Evolutionary conservation across 2,329 filamentous ascomycete genomes (phyloP).

Genomic region (Zymoseptoria tritici): DNA sequence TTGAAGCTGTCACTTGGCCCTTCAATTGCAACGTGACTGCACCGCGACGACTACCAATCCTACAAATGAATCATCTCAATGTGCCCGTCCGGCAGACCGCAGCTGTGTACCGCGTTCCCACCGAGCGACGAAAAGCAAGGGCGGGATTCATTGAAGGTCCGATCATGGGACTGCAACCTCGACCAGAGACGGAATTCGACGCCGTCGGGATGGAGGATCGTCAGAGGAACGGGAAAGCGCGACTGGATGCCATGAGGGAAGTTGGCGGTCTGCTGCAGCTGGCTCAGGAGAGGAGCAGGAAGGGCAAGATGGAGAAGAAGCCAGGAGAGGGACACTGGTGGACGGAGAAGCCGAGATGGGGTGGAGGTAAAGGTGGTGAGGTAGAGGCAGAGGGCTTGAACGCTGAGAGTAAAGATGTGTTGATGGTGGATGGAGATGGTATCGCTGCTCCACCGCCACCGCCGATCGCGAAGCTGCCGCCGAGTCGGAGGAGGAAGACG

Average conservation of each 20-base stretch:
- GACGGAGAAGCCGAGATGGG: conserved; percentile 50
- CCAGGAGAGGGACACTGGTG: conserved; percentile 55
- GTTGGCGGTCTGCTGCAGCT: conserved; percentile 50
- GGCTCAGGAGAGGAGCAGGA: conserved; percentile 53
- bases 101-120: conserved; percentile 46
- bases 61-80: conserved; percentile 39
- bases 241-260: conserved; percentile 51
- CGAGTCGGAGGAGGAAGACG: conserved; percentile 31
- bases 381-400: conserved; percentile 24
- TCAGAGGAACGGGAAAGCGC: conserved; percentile 16
- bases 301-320: conserved; percentile 44
- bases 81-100: conserved; percentile 52
- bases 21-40: conserved; percentile 48
- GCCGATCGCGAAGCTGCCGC: conserved; percentile 3
- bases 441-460: conserved; percentile 1
- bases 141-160: conserved; percentile 53
- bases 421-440: conserved; percentile 13
- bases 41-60: conserved; percentile 38
- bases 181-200: conserved; percentile 48
- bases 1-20: conserved; percentile 52
- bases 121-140: conserved; percentile 46
- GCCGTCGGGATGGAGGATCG: conserved; percentile 17
- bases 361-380: conserved; percentile 45
- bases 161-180: conserved; percentile 48
- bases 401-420: conserved; percentile 22